These are phyloP conservation scores for Berberis thunbergii DNA, from an alignment of 164 flowering plant species.

Conservation along the genomic window DNA sequence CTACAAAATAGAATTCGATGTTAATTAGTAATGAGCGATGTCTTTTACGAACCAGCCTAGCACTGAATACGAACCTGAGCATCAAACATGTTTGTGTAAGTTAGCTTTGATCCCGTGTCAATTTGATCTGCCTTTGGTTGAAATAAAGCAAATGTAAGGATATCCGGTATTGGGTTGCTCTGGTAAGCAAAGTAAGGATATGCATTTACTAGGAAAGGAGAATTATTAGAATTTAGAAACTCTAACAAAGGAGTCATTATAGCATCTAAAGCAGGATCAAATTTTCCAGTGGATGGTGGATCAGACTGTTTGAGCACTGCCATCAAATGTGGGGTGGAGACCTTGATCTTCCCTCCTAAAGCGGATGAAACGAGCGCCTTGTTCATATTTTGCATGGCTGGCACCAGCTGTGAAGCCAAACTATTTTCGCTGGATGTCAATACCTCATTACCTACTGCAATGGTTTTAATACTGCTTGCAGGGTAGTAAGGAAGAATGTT, in stretches of 20 bases:
- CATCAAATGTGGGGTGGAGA: conserved; percentile 91
- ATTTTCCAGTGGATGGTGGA: conserved; percentile 74
- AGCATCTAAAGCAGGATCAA: conserved; percentile 31
- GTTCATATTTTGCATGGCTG: conserved; percentile 81
- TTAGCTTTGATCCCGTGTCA: conserved; percentile 59
- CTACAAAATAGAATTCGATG: conserved; percentile 19
- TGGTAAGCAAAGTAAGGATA: conserved; percentile 93
- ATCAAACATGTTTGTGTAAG: conserved; percentile 92
- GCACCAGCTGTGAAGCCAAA: conserved; percentile 41
- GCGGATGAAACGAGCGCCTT: conserved; percentile 51
- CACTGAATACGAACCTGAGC: conserved; percentile 53
- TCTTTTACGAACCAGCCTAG: not conserved
- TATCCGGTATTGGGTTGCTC: conserved; percentile 83
- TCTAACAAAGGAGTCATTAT: conserved; percentile 47
- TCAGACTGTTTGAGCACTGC: conserved; percentile 64
- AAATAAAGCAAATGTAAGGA: conserved; percentile 76
- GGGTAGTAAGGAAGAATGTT: conserved; percentile 76
- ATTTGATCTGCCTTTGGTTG: conserved; percentile 79
- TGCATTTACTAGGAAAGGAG: conserved; percentile 80
- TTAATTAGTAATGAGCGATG: not conserved
- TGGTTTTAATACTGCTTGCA: conserved; percentile 55
- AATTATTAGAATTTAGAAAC: conserved; percentile 48
- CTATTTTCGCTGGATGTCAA: conserved; percentile 38
- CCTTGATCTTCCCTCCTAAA: conserved; percentile 66
- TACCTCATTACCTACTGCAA: conserved; percentile 83